Base-by-base conservation (phyloP, 2,329 filamentous ascomycete genomes). In the Helminthosporium solani region DNA sequence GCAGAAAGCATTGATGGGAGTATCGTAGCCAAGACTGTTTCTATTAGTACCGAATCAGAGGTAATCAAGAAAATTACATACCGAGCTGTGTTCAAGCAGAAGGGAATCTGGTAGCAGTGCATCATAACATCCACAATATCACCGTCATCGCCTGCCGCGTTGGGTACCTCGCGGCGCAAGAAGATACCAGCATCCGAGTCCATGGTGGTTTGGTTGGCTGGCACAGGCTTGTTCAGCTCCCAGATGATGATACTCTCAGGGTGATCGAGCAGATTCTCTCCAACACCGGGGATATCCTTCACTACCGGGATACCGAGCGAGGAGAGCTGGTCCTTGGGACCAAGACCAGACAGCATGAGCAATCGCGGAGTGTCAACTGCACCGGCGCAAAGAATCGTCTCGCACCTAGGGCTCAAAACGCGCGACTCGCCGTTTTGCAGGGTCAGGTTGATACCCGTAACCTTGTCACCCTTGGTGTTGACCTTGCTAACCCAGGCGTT, bases 101-200 rank as follows among this genome's bases (percentile, higher is more conserved):
- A 95, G 43, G 90, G 90, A 57, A 95, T 95, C 73, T 95, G 90
- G 77, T 95, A 95, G 80, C 90, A 95, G 76, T 95, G 90, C 87
- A 94, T 94, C 90, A 95, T 95, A 63, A 95, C 75, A 65, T 96
- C 90, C 53, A 87, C 87, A 44, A 88, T 85, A 51, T 87, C 81
- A 42, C 86, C 86, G 58, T 95, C 89, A 2, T 75, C 74, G 46
- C 81, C 81, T 3, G 78, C 81, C 2, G 88, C 87, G 63, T 91
- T 84, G 58, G 82, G 76, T 12, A 78, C 67, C 71, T 95, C 84
- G 49, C 89, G 87, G 52, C 90, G 88, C 46, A 95, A 77, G 79
- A 95, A 95, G 65, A 94, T 87, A 53, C 88, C 88, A 2, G 88
- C 88, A 66, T 96, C 90, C 19, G 86, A 95, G 74, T 94, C 88